Conservation (phyloP, 2,329 filamentous ascomycete genomes). For the Beauveria caledonica region DNA sequence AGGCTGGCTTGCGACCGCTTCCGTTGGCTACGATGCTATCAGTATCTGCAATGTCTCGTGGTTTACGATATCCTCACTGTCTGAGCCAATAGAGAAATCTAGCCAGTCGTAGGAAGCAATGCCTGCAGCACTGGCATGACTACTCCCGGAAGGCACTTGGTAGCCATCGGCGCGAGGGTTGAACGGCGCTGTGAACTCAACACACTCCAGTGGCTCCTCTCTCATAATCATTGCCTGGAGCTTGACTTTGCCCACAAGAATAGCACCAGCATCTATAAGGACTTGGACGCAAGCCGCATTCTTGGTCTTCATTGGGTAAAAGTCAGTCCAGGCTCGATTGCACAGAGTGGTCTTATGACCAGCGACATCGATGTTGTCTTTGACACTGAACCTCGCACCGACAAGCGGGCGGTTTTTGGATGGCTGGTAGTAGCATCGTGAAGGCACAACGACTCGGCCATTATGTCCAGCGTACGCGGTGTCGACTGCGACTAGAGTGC, state of each 20-base stretch:
- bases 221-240: slow-evolving; percentile 14
- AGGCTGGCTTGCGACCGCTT: slow-evolving; percentile 5
- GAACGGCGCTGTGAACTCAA: slow-evolving; percentile 13
- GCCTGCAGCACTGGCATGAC: slow-evolving; percentile 11
- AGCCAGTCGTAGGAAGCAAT: slow-evolving; percentile 13
- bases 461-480: background rate
- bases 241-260: slow-evolving; percentile 14
- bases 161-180: slow-evolving; percentile 15
- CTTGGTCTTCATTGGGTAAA: slow-evolving; percentile 4
- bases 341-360: slow-evolving; percentile 14
- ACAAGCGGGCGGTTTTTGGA: background rate
- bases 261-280: slow-evolving; percentile 11
- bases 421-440: slow-evolving; percentile 9
- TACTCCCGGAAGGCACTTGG: slow-evolving; percentile 13
- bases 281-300: slow-evolving; percentile 5
- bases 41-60: slow-evolving; percentile 8
- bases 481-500: background rate
- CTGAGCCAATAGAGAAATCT: slow-evolving; percentile 6
- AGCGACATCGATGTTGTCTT: slow-evolving; percentile 14
- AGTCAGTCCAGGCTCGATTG: slow-evolving; percentile 12
- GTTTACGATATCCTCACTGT: slow-evolving; percentile 12
- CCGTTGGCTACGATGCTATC: slow-evolving; percentile 11
- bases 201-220: slow-evolving; percentile 13
- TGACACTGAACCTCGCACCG: slow-evolving; percentile 14
- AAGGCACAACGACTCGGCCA: slow-evolving; percentile 5